Evolutionary conservation across 2,329 filamentous ascomycete genomes (phyloP).

Genomic region (Talaromyces sp.): DNA sequence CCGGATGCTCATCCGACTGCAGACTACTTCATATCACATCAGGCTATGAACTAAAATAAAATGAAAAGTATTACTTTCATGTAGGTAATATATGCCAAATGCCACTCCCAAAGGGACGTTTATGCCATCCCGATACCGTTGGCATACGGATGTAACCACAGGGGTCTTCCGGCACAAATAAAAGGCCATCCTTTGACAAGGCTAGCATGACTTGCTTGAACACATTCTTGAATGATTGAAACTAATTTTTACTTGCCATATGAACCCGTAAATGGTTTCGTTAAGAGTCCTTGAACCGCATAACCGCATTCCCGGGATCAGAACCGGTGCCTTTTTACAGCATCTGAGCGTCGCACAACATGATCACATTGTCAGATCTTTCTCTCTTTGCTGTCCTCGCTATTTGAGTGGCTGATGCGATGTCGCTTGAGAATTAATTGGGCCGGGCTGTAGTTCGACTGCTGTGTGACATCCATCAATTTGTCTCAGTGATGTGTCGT

Average conservation of each 20-base stretch:
- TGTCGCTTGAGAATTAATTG: no score
- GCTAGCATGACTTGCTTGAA: neutral
- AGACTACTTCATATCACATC: neutral
- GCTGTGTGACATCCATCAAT: neutral
- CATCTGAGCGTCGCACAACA: neutral
- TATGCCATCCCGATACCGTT: neutral
- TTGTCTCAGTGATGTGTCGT: neutral
- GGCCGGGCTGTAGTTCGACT: neutral
- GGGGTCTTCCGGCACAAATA: neutral
- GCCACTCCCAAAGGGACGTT: neutral
- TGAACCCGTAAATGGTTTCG: neutral
- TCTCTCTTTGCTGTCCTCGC: no score
- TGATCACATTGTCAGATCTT: neutral
- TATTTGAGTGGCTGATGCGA: no score
- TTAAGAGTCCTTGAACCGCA: neutral
- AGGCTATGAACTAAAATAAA: no score
- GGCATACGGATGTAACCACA: neutral
- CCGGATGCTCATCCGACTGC: neutral
- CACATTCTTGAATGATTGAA: neutral
- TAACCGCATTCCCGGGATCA: neutral
- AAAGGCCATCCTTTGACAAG: neutral
- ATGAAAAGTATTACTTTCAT: no score
- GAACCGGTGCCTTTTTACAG: neutral
- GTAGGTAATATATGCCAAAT: neutral
- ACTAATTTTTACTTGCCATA: neutral